These are phyloP conservation scores for Penicillium brevicompactum DNA, from an alignment of 2,329 filamentous ascomycete genomes.

Conservation along the genomic window DNA sequence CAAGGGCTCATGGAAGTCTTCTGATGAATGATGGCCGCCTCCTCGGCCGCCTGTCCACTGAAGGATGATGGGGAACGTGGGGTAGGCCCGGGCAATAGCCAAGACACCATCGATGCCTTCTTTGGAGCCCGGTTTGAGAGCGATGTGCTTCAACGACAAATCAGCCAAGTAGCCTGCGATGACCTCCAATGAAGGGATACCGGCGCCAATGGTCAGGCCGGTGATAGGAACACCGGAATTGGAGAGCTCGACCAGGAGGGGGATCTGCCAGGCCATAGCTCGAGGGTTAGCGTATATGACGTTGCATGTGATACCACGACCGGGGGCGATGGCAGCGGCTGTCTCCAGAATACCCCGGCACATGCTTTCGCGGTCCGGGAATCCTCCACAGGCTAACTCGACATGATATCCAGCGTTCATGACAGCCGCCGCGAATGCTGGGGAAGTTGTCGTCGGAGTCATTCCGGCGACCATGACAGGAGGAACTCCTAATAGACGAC, in stretches of 20 bases:
- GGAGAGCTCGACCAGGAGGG: neutral
- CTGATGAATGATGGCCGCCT: slow-evolving; percentile 4
- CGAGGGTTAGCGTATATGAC: slow-evolving; percentile 7
- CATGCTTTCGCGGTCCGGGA: slow-evolving; percentile 1
- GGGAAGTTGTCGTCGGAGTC: slow-evolving; percentile 4
- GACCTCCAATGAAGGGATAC: slow-evolving; percentile 2
- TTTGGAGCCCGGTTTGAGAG: slow-evolving; percentile 3
- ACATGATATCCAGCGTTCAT: slow-evolving; percentile 6
- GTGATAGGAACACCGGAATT: neutral
- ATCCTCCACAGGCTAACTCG: slow-evolving; percentile 2
- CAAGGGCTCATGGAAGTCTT: slow-evolving; percentile 5
- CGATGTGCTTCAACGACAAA: neutral
- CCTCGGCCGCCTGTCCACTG: slow-evolving; percentile 7
- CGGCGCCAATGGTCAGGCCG: slow-evolving; percentile 2
- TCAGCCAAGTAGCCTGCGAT: neutral
- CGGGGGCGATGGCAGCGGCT: neutral
- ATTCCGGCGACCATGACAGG: slow-evolving; percentile 6
- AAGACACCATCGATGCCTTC: slow-evolving; percentile 1
- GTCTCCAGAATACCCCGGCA: neutral
- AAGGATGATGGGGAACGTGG: neutral
- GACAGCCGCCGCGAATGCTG: neutral
- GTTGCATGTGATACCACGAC: slow-evolving; percentile 4
- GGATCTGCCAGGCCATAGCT: slow-evolving; percentile 3
- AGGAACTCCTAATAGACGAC: neutral
- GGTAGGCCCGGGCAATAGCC: neutral